Evolutionary conservation across 768 basidiomycete genomes (phyloP).

Genomic region (Austroboletus festivus): DNA sequence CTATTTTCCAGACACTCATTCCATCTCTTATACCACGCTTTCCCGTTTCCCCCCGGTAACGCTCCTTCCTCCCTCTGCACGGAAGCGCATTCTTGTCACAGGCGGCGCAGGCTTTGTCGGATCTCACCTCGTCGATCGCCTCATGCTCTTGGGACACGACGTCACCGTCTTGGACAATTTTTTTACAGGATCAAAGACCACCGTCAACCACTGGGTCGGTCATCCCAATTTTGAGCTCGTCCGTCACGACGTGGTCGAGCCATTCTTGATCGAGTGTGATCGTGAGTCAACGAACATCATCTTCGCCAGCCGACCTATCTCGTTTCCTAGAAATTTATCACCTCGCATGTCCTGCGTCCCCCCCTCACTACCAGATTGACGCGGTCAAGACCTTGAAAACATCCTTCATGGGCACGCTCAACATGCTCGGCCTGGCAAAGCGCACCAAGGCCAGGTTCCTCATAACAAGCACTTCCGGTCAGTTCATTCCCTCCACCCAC

Average conservation of each 20-base stretch:
- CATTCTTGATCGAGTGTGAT: constrained; percentile 98
- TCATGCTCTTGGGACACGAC: constrained; percentile 97
- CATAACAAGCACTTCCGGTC: constrained; percentile 92
- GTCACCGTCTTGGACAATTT: constrained; percentile 98
- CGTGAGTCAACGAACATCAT: constrained; percentile 47
- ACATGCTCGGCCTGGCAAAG: constrained; percentile 98
- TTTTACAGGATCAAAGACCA: constrained; percentile 98
- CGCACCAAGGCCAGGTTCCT: constrained; percentile 97
- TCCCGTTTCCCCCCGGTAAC: constrained; percentile 92
- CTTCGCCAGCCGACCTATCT: not conserved
- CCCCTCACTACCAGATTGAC: constrained; percentile 97
- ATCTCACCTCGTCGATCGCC: constrained; percentile 94
- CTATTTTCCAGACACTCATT: constrained; percentile 71
- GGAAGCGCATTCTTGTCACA: constrained; percentile 92
- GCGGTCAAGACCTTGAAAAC: constrained; percentile 98
- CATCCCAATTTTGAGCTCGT: constrained; percentile 99
- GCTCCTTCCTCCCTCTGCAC: constrained; percentile 68
- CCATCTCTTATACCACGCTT: constrained; percentile 90
- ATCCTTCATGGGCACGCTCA: constrained; percentile 95
- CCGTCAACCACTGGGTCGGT: constrained; percentile 92
- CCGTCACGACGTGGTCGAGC: constrained; percentile 94
- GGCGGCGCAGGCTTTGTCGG: constrained; percentile 99
- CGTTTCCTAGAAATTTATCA: constrained; percentile 91
- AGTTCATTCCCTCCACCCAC: constrained; percentile 13
- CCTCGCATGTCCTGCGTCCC: constrained; percentile 95